These are phyloP conservation scores for Discostella pseudostelligera DNA, from an alignment of 108 stramenopile genomes.

Conservation along the genomic window DNA sequence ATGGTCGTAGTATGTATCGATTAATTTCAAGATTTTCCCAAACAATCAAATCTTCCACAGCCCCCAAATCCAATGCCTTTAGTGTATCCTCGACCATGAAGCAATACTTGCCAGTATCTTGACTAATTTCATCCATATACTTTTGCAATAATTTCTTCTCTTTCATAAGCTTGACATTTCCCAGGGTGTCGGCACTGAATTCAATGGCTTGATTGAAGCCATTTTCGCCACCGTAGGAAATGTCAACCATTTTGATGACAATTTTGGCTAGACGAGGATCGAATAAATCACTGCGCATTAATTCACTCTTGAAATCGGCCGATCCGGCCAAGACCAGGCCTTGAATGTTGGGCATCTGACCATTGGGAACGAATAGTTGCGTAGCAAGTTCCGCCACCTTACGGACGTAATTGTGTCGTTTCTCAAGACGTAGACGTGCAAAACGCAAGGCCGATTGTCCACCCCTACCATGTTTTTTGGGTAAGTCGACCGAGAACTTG, in stretches of 20 bases:
- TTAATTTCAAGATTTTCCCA: conserved; percentile 93
- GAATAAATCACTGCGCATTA: conserved; percentile 94
- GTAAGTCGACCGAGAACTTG: conserved; percentile 98
- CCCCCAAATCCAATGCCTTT: conserved; percentile 95
- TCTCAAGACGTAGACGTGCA: conserved; percentile 97
- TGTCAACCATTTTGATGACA: conserved; percentile 98
- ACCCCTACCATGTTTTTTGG: conserved; percentile 99
- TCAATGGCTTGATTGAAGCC: conserved; percentile 99
- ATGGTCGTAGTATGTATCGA: conserved; percentile 84
- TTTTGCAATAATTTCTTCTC: conserved; percentile 97
- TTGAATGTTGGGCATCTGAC: conserved; percentile 93
- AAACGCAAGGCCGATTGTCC: conserved; percentile 99
- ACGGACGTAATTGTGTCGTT: conserved; percentile 98
- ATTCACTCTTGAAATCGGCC: conserved; percentile 97
- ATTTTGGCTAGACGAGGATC: conserved; percentile 91
- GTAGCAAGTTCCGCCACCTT: conserved; percentile 98
- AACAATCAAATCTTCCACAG: conserved; percentile 96
- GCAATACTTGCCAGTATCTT: conserved; percentile 98
- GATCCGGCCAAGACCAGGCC: conserved; percentile 97
- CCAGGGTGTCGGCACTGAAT: conserved; percentile 88
- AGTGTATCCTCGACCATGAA: conserved; percentile 99
- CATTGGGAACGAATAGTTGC: conserved; percentile 95
- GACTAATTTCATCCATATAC: conserved; percentile 98
- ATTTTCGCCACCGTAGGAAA: conserved; percentile 95
- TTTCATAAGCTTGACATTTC: conserved; percentile 98